These are phyloP conservation scores for Phaeophleospora eucalypticola DNA, from an alignment of 2,329 filamentous ascomycete species.

Conservation along the genomic window DNA sequence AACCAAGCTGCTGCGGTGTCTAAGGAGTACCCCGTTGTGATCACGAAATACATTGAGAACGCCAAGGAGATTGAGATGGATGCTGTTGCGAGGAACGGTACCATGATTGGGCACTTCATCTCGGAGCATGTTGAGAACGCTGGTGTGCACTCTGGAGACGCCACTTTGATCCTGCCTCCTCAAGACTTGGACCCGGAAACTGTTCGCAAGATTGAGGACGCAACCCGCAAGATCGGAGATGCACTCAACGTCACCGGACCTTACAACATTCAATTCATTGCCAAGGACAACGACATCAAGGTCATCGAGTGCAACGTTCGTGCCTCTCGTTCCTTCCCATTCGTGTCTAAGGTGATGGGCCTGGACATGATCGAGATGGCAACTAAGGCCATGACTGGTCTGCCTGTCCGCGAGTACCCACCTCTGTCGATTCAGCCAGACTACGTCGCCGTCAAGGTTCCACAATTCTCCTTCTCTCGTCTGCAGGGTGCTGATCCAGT, in stretches of 20 bases:
- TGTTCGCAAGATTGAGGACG: conserved; percentile 85
- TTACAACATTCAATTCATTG: conserved; percentile 99
- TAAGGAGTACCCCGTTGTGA: conserved; percentile 91
- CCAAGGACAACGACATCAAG: conserved; percentile 99
- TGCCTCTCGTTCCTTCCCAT: conserved; percentile 93
- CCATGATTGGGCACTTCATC: conserved; percentile 90
- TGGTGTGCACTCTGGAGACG: conserved; percentile 96
- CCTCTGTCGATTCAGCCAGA: conserved; percentile 68
- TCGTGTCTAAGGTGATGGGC: conserved; percentile 97
- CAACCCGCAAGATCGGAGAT: conserved; percentile 88
- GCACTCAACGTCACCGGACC: conserved; percentile 94
- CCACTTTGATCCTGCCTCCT: conserved; percentile 88
- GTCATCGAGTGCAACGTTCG: conserved; percentile 99
- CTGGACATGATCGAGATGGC: conserved; percentile 98
- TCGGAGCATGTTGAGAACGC: conserved; percentile 99
- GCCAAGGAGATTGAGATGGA: conserved; percentile 99
- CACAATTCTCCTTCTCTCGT: conserved; percentile 97
- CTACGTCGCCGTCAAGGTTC: conserved; percentile 94
- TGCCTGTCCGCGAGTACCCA: conserved; percentile 79
- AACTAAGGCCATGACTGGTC: conserved; percentile 89
- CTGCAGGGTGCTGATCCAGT: conserved; percentile 94
- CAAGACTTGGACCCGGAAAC: conserved; percentile 89
- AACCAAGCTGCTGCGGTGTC: conserved; percentile 91
- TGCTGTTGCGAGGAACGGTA: conserved; percentile 85
- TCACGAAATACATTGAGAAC: conserved; percentile 99